Conservation (phyloP, 352 stramenopile genomes). For the Phytophthora lateralis region DNA sequence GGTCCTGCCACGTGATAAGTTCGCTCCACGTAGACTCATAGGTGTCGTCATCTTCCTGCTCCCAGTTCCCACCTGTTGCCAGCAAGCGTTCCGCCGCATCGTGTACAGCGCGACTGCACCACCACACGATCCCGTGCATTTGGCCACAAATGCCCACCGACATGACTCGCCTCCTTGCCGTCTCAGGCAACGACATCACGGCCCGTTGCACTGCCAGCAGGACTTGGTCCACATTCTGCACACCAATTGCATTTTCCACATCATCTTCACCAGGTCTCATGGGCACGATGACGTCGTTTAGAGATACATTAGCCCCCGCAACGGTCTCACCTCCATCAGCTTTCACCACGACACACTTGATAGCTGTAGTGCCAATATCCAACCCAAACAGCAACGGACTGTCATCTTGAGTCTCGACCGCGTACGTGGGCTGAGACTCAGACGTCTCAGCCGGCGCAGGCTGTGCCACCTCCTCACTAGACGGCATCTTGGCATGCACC, state of each 20-base stretch:
- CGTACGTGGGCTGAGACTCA: background rate
- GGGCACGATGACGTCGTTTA: conserved; percentile 39
- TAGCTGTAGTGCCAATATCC: conserved; percentile 78
- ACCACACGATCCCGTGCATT: conserved; percentile 90
- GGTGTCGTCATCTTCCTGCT: conserved; percentile 5
- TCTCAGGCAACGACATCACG: conserved; percentile 38
- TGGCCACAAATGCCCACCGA: conserved; percentile 80
- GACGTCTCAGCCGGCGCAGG: background rate
- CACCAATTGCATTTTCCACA: conserved; percentile 27
- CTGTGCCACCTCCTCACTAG: background rate
- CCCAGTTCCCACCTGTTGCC: conserved; percentile 9
- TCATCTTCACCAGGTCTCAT: conserved; percentile 7
- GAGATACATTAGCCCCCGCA: conserved; percentile 39
- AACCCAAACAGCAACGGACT: conserved; percentile 53
- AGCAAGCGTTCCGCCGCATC: conserved; percentile 38
- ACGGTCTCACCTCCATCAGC: conserved; percentile 30
- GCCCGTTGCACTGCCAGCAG: conserved; percentile 48
- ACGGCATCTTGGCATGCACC: background rate
- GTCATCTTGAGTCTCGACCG: conserved; percentile 23
- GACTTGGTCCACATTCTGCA: conserved; percentile 57
- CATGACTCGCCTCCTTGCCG: conserved; percentile 27
- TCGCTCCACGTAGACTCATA: conserved; percentile 53
- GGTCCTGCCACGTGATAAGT: conserved; percentile 82
- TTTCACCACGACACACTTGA: conserved; percentile 76
- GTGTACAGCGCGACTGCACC: conserved; percentile 52